phyloP scores from a whole-genome alignment of 805 yeast species.

The Vanderwaltozyma polyspora region DNA sequence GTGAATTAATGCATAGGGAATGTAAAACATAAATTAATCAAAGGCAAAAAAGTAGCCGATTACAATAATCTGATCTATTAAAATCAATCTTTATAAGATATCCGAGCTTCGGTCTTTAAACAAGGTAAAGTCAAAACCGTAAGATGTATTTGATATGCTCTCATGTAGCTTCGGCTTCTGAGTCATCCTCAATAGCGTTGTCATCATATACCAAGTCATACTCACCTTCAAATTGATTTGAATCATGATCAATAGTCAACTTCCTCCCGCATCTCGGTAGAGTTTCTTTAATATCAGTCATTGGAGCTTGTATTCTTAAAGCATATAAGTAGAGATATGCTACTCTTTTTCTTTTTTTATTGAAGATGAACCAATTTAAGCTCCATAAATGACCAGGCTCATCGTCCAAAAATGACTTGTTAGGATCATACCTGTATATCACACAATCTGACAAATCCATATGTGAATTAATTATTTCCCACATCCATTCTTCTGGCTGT shows the following conservation, averaged over 20 bases:
- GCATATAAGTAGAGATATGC: constrained; percentile 71
- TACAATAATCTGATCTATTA: too few species aligned
- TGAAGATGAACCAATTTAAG: constrained; percentile 81
- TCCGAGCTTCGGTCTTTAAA: too few species aligned
- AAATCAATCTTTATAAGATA: too few species aligned
- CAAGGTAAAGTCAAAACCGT: too few species aligned
- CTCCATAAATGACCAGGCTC: constrained; percentile 34
- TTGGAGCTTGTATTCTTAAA: constrained; percentile 30
- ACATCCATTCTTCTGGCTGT: constrained; percentile 53
- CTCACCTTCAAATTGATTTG: constrained; percentile 32
- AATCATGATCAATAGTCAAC: constrained; percentile 30
- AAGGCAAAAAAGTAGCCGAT: too few species aligned
- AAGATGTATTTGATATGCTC: too few species aligned
- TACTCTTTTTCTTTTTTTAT: constrained; percentile 84
- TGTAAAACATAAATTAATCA: too few species aligned
- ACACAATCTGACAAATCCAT: constrained; percentile 53
- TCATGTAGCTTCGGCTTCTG: constrained; percentile 24
- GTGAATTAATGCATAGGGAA: too few species aligned
- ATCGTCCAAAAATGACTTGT: constrained; percentile 27
- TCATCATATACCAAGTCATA: constrained; percentile 35
- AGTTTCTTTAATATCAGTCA: constrained; percentile 31
- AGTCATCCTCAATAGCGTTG: constrained; percentile 29
- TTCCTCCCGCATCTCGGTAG: constrained; percentile 21
- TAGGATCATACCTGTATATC: constrained; percentile 48
- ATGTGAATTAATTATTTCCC: constrained; percentile 80